Evolutionary conservation across 331 rosid genomes (phyloP).

Genomic region (Ulmus americana): DNA sequence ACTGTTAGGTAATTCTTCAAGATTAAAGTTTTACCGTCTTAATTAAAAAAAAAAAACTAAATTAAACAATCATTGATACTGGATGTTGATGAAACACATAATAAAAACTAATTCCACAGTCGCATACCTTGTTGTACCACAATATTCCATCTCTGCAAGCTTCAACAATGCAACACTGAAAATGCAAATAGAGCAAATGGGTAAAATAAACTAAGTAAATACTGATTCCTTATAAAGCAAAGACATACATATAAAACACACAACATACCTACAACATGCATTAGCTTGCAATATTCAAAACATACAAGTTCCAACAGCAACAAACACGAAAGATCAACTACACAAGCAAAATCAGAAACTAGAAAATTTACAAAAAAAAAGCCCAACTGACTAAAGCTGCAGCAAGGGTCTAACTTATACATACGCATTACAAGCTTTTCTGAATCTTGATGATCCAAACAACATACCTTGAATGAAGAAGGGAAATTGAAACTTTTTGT

Average conservation of each 20-base stretch:
- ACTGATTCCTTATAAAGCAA: not conserved
- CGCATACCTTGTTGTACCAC: constrained; percentile 88
- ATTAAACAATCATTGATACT: not conserved
- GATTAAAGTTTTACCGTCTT: not conserved
- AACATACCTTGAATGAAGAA: constrained; percentile 85
- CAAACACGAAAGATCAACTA: not conserved
- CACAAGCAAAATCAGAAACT: not conserved
- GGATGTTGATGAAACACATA: too few species aligned
- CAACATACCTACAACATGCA: not conserved
- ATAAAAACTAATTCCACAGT: not conserved
- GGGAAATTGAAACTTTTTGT: constrained; percentile 74
- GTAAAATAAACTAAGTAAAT: not conserved
- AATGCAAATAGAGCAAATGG: not conserved
- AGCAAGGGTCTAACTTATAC: not conserved
- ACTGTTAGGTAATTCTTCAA: constrained; percentile 16
- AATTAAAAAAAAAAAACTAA: not conserved
- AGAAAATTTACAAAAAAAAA: not conserved
- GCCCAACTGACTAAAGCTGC: not conserved
- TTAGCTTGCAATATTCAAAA: not conserved
- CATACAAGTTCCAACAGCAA: not conserved
- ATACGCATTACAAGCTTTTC: not conserved
- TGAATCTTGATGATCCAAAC: constrained; percentile 3
- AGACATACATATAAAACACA: not conserved
- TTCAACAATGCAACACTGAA: constrained; percentile 80
- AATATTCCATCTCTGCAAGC: constrained; percentile 80